Percentiles rank a stretch among this genome's conserved stretches.
Evolutionary conservation across 2,329 filamentous ascomycete genomes (phyloP).

Genomic region (Beauveria rudraprayagi): DNA sequence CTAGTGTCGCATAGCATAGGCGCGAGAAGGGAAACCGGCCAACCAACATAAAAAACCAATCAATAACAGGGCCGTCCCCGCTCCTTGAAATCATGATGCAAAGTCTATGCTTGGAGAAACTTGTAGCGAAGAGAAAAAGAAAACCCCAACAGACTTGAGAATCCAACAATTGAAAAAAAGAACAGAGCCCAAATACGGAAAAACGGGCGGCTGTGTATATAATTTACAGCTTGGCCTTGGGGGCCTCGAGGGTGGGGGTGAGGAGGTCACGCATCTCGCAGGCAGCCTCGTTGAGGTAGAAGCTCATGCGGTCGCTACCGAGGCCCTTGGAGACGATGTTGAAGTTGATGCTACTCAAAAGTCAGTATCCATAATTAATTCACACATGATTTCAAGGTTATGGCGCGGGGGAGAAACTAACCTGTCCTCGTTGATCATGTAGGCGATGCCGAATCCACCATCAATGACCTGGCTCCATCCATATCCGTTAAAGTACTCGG

Average conservation of each 20-base stretch:
- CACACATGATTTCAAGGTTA: too few species aligned
- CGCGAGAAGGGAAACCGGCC: neutral
- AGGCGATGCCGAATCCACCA: constrained; percentile 92
- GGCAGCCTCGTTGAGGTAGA: constrained; percentile 91
- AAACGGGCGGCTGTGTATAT: neutral
- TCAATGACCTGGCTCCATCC: constrained; percentile 98
- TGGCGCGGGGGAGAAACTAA: constrained; percentile 28
- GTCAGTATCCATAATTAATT: neutral
- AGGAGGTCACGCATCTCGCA: constrained; percentile 83
- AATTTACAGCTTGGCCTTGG: constrained; percentile 78
- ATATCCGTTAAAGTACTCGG: constrained; percentile 98
- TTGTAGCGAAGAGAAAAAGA: neutral
- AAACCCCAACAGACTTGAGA: neutral
- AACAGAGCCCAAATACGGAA: neutral
- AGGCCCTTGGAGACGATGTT: constrained; percentile 93
- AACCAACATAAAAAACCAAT: neutral
- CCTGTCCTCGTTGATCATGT: constrained; percentile 99
- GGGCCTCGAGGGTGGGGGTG: constrained; percentile 65
- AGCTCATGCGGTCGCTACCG: constrained; percentile 86
- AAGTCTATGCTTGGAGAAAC: constrained; percentile 7
- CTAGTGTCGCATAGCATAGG: constrained; percentile 4
- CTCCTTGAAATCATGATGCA: constrained; percentile 1
- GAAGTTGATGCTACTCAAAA: constrained; percentile 70
- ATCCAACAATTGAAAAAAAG: neutral
- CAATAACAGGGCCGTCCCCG: neutral